phyloP scores from a whole-genome alignment of 345 rosid species.

The Eucalyptus paniculata region DNA sequence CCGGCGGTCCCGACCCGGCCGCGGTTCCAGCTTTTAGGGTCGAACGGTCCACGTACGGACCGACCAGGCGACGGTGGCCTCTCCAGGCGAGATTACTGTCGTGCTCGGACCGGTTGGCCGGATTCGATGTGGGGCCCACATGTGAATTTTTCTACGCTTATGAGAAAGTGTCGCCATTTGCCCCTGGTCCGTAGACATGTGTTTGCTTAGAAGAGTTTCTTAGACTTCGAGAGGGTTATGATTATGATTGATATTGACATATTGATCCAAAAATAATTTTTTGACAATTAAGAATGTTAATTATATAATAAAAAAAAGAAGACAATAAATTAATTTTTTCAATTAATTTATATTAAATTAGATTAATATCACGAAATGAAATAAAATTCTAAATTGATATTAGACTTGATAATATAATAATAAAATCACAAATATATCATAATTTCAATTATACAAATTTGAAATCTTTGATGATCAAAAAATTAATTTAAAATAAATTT shows the following conservation, averaged over 20 bases:
- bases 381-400: too few species aligned
- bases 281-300: too few species aligned
- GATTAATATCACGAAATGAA: too few species aligned
- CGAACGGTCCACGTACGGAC: not conserved
- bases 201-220: not conserved
- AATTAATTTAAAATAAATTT: too few species aligned
- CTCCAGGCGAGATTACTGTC: not conserved
- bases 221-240: not conserved
- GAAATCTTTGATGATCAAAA: too few species aligned
- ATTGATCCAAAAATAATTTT: too few species aligned
- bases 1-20: not conserved
- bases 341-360: too few species aligned
- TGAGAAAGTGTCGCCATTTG: not conserved
- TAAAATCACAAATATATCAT: too few species aligned
- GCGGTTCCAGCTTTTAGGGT: not conserved
- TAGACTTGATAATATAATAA: rapidly evolving
- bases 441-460: too few species aligned
- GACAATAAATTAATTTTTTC: too few species aligned
- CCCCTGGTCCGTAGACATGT: rapidly evolving
- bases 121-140: not conserved
- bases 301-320: too few species aligned
- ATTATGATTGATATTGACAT: too few species aligned
- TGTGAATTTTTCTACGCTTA: not conserved
- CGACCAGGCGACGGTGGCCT: not conserved
- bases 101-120: rapidly evolving